Base-by-base conservation (phyloP, 2,329 filamentous ascomycete genomes). In the Colletotrichum liriopes region DNA sequence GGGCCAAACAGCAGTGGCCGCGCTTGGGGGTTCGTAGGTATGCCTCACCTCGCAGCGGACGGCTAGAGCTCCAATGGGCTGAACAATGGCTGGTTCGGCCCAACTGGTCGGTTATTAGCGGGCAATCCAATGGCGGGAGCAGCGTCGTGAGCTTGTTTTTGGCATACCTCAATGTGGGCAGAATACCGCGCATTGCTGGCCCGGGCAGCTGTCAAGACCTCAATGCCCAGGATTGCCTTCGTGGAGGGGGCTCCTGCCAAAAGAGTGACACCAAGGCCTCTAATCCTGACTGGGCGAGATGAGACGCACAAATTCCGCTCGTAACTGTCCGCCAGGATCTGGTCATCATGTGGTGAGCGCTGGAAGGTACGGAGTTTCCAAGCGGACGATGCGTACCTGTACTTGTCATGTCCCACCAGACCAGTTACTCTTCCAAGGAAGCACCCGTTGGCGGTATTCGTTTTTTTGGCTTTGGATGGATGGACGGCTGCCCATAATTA, bases 381-480 rank as follows among this genome's bases (percentile, higher is more conserved):
- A 23, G 14, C 35, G n/a, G 23, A 9, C 43, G 8, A 51, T 26
- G 26, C 23, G 60, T 65, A 68, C 14, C 41, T 8, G 49, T 65
- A 68, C 66, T 39, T 64, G 2, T 20, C 18, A n/a, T 8, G n/a
- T 39, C 35, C 62, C 47, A 58, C 54, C 32, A 45, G n/a, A 37
- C 68, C 49, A 61, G 43, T 71, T 26, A 41, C 26, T 56, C 56
- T 71, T 67, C 49, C 68, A 62, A 62, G 64, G 49, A 68, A 71
- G 64, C 64, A 67, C 49, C 64, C 51, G 56, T 68, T 51, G 58
- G 58, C 64, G 35, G 56, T 54, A 43, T 47, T 54, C 49, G 18
- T 52, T 23, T 32, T 35, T 16, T n/a, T n/a, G 20, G 11, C 35
- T 14, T 14, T 39, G 32, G 18, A 23, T 39, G 32, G 29, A 18